Evolutionary conservation across 257 asterid genomes (phyloP).

Genomic region (Nicotiana knightiana): DNA sequence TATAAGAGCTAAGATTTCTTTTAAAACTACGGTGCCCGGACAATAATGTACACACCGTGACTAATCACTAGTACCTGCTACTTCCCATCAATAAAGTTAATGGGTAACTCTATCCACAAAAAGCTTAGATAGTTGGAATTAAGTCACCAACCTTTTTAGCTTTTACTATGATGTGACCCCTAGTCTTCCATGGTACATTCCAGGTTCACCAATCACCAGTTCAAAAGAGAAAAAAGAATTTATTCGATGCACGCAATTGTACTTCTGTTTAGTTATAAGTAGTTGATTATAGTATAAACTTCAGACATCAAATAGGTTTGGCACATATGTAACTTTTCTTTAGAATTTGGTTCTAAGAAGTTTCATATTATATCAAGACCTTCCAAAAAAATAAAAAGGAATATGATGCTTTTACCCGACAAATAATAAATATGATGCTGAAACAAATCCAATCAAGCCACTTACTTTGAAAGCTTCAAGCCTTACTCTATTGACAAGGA

Average conservation of each 20-base stretch:
- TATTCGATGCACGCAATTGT: not conserved
- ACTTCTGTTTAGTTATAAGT: not conserved
- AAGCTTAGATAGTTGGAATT: not conserved
- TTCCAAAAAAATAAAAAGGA: not conserved
- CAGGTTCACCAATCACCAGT: not conserved
- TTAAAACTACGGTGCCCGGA: not conserved
- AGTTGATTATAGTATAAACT: not conserved
- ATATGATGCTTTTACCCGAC: not conserved
- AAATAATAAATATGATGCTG: not conserved
- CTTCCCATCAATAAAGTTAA: not conserved
- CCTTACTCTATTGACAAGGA: not conserved
- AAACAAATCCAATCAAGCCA: not conserved
- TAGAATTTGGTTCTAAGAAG: not conserved
- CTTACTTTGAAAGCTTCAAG: not conserved
- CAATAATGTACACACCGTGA: not conserved
- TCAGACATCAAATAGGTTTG: not conserved
- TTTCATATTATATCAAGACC: not conserved
- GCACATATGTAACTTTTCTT: not conserved
- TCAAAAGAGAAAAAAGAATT: not conserved
- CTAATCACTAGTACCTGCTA: not conserved
- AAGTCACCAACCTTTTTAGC: not conserved
- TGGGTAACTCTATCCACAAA: not conserved
- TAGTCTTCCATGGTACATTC: not conserved
- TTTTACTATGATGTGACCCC: not conserved
- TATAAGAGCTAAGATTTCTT: not conserved